Percentiles rank a stretch among this genome's conserved stretches.
Evolutionary conservation across 2,329 filamentous ascomycete species (phyloP).

Genomic region (Ceratocystis lukuohia): DNA sequence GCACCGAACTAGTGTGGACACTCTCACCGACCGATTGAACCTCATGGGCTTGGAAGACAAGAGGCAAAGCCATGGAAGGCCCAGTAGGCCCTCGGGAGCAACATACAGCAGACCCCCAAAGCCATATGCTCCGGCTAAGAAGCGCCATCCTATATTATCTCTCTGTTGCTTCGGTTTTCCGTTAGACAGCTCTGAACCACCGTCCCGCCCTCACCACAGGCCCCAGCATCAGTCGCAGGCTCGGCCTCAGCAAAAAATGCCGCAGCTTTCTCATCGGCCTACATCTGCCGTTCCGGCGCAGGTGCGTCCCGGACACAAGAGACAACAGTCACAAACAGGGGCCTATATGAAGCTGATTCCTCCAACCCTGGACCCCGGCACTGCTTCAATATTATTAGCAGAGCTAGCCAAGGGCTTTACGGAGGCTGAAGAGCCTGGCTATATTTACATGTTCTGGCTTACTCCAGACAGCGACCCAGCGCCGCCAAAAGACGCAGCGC

Average conservation of each 20-base stretch:
- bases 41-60: constrained; percentile 50
- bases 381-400: constrained; percentile 54
- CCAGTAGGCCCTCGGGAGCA: constrained; percentile 19
- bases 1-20: constrained; percentile 69
- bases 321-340: constrained; percentile 19
- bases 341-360: constrained; percentile 55
- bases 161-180: constrained; percentile 14
- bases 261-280: constrained; percentile 31
- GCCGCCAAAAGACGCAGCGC: not conserved
- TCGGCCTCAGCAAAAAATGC: constrained; percentile 24
- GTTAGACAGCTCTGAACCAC: not conserved
- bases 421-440: constrained; percentile 67
- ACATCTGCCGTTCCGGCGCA: constrained; percentile 36
- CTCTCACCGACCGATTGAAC: constrained; percentile 65
- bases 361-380: constrained; percentile 48
- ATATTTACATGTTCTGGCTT: constrained; percentile 98
- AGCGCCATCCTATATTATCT: constrained; percentile 8
- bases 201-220: not conserved
- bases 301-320: constrained; percentile 25
- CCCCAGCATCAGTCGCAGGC: not conserved
- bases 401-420: constrained; percentile 58
- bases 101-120: constrained; percentile 18
- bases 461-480: constrained; percentile 40
- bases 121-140: constrained; percentile 8
- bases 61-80: constrained; percentile 25